Evolutionary conservation across 2,329 filamentous ascomycete genomes (phyloP).

Genomic region (Aspergillus sp.): DNA sequence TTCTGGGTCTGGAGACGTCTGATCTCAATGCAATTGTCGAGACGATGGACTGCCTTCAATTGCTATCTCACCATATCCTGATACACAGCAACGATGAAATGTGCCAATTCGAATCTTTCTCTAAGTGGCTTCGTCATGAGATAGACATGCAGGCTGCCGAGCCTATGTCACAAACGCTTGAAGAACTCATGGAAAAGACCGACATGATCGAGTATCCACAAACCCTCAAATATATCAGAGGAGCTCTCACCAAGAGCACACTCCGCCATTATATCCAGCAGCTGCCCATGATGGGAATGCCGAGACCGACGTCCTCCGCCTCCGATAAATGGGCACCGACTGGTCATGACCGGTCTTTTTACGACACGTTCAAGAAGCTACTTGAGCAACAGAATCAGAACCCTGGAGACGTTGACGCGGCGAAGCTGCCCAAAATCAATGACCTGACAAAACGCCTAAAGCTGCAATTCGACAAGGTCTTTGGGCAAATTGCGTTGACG

Average conservation of each 20-base stretch:
- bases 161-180: slow-evolving; percentile 55
- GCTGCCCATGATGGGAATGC: slow-evolving; percentile 34
- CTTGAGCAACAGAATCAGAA: slow-evolving; percentile 52
- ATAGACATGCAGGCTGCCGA: slow-evolving; percentile 74
- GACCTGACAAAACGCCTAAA: slow-evolving; percentile 62
- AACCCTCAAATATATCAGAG: slow-evolving; percentile 75
- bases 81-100: slow-evolving; percentile 73
- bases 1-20: slow-evolving; percentile 64
- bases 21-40: slow-evolving; percentile 65
- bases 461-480: slow-evolving; percentile 60
- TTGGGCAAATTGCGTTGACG: slow-evolving; percentile 67
- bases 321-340: slow-evolving; percentile 42
- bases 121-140: slow-evolving; percentile 77
- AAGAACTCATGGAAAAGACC: slow-evolving; percentile 77
- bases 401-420: slow-evolving; percentile 49
- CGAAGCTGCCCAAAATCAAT: slow-evolving; percentile 60
- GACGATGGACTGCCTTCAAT: slow-evolving; percentile 69
- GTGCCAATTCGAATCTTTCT: slow-evolving; percentile 74
- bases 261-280: slow-evolving; percentile 58
- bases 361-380: slow-evolving; percentile 50
- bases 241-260: slow-evolving; percentile 65
- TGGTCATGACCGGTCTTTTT: slow-evolving; percentile 41
- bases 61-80: slow-evolving; percentile 73
- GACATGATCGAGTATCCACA: slow-evolving; percentile 70
- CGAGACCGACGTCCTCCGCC: slow-evolving; percentile 38